Percentiles rank a stretch among this genome's conserved stretches.
These are phyloP conservation scores for Groenewaldozyma auringiensis DNA, from an alignment of 1,139 yeast genomes.

Conservation along the genomic window DNA sequence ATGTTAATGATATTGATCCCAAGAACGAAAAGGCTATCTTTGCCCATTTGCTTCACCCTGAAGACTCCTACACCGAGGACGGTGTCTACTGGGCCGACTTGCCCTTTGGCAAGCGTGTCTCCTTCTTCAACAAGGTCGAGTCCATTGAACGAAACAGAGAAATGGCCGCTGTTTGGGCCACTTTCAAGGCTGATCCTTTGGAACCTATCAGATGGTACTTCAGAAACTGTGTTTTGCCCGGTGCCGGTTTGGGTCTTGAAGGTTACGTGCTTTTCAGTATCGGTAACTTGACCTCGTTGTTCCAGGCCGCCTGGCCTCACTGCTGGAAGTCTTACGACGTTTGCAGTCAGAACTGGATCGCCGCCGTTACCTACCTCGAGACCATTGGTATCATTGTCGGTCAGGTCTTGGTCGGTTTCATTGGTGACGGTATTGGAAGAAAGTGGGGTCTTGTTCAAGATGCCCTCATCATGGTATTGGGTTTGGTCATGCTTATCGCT, in stretches of 20 bases:
- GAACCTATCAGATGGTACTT: slow-evolving; percentile 32
- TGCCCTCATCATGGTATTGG: slow-evolving; percentile 39
- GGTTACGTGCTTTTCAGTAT: slow-evolving; percentile 35
- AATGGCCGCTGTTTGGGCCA: slow-evolving; percentile 19
- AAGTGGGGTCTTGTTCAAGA: slow-evolving; percentile 56
- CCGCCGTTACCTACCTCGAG: slow-evolving; percentile 30
- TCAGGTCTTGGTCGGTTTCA: slow-evolving; percentile 75
- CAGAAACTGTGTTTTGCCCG: slow-evolving; percentile 32
- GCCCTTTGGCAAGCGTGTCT: slow-evolving; percentile 24
- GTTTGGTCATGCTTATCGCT: slow-evolving; percentile 70
- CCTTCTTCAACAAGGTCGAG: slow-evolving; percentile 27
- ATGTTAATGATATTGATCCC: slow-evolving; percentile 17
- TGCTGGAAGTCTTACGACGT: slow-evolving; percentile 29
- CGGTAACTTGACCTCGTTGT: slow-evolving; percentile 30
- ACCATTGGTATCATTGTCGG: slow-evolving; percentile 88
- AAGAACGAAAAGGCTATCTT: slow-evolving; percentile 31
- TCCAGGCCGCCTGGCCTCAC: slow-evolving; percentile 31
- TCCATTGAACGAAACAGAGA: slow-evolving; percentile 26
- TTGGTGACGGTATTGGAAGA: slow-evolving; percentile 84
- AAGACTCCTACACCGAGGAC: slow-evolving; percentile 26
- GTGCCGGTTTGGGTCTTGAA: slow-evolving; percentile 33
- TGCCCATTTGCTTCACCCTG: slow-evolving; percentile 28
- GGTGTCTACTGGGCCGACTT: slow-evolving; percentile 36
- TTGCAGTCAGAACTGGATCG: slow-evolving; percentile 31
- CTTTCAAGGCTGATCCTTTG: slow-evolving; percentile 31